A percentile compares a stretch with the other conserved stretches of the same genome.
These are phyloP conservation scores for Podospora bellae-mahoneyi DNA, from an alignment of 495 filamentous ascomycete genomes.

Conservation along the genomic window DNA sequence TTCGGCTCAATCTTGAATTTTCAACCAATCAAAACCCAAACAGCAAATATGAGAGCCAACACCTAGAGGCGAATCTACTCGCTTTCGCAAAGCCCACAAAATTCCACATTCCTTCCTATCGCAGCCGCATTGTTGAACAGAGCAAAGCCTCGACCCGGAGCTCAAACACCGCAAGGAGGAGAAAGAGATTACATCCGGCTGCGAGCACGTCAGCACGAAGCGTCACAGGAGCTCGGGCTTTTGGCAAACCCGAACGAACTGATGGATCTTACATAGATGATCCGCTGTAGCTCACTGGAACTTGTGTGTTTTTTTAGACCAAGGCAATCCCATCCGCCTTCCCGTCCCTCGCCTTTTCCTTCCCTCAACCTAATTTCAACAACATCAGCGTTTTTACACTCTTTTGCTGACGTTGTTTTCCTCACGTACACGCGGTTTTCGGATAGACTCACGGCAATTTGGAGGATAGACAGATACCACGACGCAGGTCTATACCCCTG, in stretches of 20 bases:
- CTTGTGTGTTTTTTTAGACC: neutral
- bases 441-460: neutral
- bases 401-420: neutral
- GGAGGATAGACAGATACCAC: too few relatives aligned
- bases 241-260: neutral
- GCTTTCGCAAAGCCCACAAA: conserved; percentile 7
- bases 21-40: neutral
- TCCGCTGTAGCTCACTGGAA: neutral
- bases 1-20: neutral
- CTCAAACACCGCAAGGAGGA: neutral
- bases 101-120: neutral
- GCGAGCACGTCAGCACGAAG: neutral
- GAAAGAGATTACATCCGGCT: neutral
- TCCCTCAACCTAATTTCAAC: neutral
- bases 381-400: neutral
- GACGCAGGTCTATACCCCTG: too few relatives aligned
- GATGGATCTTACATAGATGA: neutral
- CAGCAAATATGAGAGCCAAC: neutral
- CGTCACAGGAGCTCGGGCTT: neutral
- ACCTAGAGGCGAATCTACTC: conserved; percentile 5
- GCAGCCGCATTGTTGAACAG: neutral
- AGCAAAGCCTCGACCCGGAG: neutral
- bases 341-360: neutral
- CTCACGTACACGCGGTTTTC: neutral
- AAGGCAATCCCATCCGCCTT: neutral